Conservation (phyloP, 495 filamentous ascomycete species). For the Daldinia bambusicola region DNA sequence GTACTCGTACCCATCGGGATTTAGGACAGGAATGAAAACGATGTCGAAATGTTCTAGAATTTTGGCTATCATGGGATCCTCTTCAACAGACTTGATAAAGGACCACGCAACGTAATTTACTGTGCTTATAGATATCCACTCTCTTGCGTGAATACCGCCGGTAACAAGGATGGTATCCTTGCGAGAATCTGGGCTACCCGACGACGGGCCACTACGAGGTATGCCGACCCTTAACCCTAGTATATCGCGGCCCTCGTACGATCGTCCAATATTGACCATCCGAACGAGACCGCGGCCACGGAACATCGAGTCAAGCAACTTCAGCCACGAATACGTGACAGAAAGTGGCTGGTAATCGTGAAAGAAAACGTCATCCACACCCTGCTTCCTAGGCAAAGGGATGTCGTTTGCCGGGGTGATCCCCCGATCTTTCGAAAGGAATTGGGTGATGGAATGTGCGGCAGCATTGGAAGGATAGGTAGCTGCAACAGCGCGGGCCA, state of each 20-base stretch:
- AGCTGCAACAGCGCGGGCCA: slow-evolving; percentile 78
- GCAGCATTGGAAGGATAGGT: slow-evolving; percentile 71
- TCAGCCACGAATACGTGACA: slow-evolving; percentile 84
- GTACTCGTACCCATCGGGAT: slow-evolving; percentile 94
- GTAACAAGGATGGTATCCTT: slow-evolving; percentile 82
- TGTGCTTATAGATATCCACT: slow-evolving; percentile 95
- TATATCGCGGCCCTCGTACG: slow-evolving; percentile 88
- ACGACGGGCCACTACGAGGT: slow-evolving; percentile 53
- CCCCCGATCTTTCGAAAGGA: slow-evolving; percentile 38
- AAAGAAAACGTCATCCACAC: slow-evolving; percentile 80
- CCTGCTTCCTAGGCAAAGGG: slow-evolving; percentile 38
- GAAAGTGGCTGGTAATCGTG: slow-evolving; percentile 84
- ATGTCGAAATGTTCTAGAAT: slow-evolving; percentile 85
- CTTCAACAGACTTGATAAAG: slow-evolving; percentile 83
- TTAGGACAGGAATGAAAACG: slow-evolving; percentile 88
- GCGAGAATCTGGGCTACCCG: slow-evolving; percentile 52
- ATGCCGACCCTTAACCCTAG: slow-evolving; percentile 82
- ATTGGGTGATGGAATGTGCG: slow-evolving; percentile 34
- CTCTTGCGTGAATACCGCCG: slow-evolving; percentile 88
- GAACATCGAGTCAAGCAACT: slow-evolving; percentile 86
- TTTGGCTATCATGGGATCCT: slow-evolving; percentile 71
- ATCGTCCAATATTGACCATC: slow-evolving; percentile 78
- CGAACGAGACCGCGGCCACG: slow-evolving; percentile 71
- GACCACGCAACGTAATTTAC: slow-evolving; percentile 92
- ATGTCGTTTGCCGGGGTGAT: slow-evolving; percentile 33